These are phyloP conservation scores for Metschnikowia lachancei DNA, from an alignment of 805 yeast species.

Conservation along the genomic window DNA sequence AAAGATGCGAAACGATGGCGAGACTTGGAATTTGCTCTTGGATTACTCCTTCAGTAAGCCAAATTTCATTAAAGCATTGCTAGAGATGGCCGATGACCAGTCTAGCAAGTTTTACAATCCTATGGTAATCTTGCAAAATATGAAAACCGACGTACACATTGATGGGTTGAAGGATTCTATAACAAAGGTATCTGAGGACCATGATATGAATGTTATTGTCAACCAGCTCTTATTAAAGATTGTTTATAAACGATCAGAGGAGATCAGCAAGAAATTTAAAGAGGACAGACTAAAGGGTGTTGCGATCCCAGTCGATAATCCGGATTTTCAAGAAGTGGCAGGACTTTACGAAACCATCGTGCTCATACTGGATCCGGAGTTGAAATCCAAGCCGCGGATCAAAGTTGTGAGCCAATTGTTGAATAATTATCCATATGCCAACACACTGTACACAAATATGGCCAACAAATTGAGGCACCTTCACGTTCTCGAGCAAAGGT, in stretches of 20 bases:
- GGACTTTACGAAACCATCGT: slow-evolving; percentile 31
- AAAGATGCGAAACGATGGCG: slow-evolving; percentile 59
- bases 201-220: slow-evolving; percentile 51
- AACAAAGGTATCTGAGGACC: slow-evolving; percentile 58
- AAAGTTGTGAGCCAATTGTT: slow-evolving; percentile 8
- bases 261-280: slow-evolving; percentile 24
- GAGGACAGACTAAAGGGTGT: slow-evolving; percentile 27
- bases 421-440: slow-evolving; percentile 5
- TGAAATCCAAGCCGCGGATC: slow-evolving; percentile 3
- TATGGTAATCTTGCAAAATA: slow-evolving; percentile 60
- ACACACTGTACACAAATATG: slow-evolving; percentile 14
- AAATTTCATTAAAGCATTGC: slow-evolving; percentile 67
- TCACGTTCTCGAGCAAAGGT: not conserved
- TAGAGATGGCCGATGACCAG: slow-evolving; percentile 64
- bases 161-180: slow-evolving; percentile 64
- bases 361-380: slow-evolving; percentile 14
- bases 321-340: slow-evolving; percentile 21
- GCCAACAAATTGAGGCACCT: slow-evolving; percentile 22
- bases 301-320: slow-evolving; percentile 22
- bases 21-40: slow-evolving; percentile 77
- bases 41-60: slow-evolving; percentile 71
- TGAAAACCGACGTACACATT: slow-evolving; percentile 61
- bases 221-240: slow-evolving; percentile 50
- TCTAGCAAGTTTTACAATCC: slow-evolving; percentile 51
- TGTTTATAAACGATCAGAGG: slow-evolving; percentile 32